Conservation (phyloP, 495 filamentous ascomycete species). For the Daldinia childiae region DNA sequence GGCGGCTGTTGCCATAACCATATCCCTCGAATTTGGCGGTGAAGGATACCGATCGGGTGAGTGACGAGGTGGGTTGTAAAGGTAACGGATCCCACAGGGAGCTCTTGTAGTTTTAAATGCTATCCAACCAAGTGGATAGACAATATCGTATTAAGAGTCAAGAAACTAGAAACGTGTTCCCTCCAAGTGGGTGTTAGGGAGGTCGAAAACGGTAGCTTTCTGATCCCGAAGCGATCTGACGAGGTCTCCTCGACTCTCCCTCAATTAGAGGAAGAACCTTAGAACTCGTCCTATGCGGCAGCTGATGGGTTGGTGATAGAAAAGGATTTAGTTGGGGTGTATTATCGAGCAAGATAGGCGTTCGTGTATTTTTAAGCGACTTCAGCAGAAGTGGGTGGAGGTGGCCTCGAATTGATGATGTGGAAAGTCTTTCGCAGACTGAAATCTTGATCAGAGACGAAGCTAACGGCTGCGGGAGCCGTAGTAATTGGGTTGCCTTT, state of each 20-base stretch:
- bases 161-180: slow-evolving; percentile 39
- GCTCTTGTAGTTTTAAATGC: slow-evolving; percentile 26
- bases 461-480: slow-evolving; percentile 72
- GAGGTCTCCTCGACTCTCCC: slow-evolving; percentile 93
- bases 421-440: slow-evolving; percentile 69
- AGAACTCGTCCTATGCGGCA: slow-evolving; percentile 98
- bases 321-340: slow-evolving; percentile 64
- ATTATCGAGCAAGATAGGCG: slow-evolving; percentile 60
- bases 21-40: slow-evolving; percentile 51
- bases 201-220: slow-evolving; percentile 82
- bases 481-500: slow-evolving; percentile 74
- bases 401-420: slow-evolving; percentile 67
- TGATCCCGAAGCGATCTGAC: slow-evolving; percentile 83
- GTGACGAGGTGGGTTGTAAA: slow-evolving; percentile 19
- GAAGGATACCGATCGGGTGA: slow-evolving; percentile 24
- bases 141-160: slow-evolving; percentile 29
- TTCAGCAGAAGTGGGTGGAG: slow-evolving; percentile 64
- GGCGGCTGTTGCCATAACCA: slow-evolving; percentile 64
- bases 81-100: slow-evolving; percentile 24
- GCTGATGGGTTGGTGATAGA: slow-evolving; percentile 74
- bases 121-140: slow-evolving; percentile 31
- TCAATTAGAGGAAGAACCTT: slow-evolving; percentile 95
- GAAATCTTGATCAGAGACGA: slow-evolving; percentile 83
- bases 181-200: slow-evolving; percentile 72
- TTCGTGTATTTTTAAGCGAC: slow-evolving; percentile 57